Evolutionary conservation across 306 rosid genomes (phyloP).

Genomic region (Trifolium dubium): DNA sequence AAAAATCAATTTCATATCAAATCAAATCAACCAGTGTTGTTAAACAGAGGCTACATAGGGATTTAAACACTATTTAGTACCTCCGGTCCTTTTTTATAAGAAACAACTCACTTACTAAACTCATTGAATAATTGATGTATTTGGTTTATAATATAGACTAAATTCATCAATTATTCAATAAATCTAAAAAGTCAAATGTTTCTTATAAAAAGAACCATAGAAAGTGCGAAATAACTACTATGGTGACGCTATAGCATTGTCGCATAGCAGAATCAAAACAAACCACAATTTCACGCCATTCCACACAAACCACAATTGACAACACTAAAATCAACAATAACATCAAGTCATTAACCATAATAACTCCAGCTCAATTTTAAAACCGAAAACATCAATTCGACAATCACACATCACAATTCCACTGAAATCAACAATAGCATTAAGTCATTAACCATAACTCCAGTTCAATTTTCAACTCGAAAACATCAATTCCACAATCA

Average conservation of each 20-base stretch:
- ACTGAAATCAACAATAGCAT: not conserved
- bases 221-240: too few relatives aligned
- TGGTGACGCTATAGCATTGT: too few relatives aligned
- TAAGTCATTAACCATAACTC: not conserved
- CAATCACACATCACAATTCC: not conserved
- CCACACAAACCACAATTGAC: not conserved
- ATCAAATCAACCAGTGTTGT: not conserved
- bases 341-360: not conserved
- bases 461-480: not conserved
- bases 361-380: constrained; percentile 7
- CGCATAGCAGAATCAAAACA: too few relatives aligned
- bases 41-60: not conserved
- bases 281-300: too few relatives aligned
- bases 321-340: not conserved
- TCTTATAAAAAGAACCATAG: too few relatives aligned
- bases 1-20: not conserved
- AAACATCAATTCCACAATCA: constrained; percentile 6
- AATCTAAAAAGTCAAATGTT: too few relatives aligned
- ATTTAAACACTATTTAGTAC: too few relatives aligned
- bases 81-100: too few relatives aligned
- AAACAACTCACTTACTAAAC: too few relatives aligned
- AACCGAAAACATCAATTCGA: constrained; percentile 5
- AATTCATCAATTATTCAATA: too few relatives aligned
- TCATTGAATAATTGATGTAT: too few relatives aligned
- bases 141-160: too few relatives aligned